Evolutionary conservation across 495 filamentous ascomycete species (phyloP), one percentile per base, ranked within the genome.

Genomic region (Xylaria palmicola): DNA sequence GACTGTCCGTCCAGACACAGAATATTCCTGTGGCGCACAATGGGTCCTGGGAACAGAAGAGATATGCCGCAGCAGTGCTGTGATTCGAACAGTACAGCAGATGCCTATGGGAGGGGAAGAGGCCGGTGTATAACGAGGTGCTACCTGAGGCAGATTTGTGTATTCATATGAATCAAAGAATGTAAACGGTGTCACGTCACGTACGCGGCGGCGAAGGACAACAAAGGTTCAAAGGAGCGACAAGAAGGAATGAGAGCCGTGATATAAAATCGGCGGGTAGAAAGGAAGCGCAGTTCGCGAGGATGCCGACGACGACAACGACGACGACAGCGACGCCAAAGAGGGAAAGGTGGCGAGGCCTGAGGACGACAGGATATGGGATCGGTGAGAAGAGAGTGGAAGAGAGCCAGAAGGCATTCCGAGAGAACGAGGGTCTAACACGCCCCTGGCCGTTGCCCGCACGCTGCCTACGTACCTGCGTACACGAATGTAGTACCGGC

Each of bases 111-210:
- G 19, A 30, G 12, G 27, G 27, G 19, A 1, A 19, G 30, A 29
- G 12, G 20, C 41, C 15, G 13, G 26, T 40, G 34, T 30, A 27
- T 29, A 24, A 27, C 17, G 37, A 29, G 32, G 27, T 53, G 26
- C 47, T 51, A 60, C 47, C 52, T 5, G 27, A 44, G 39, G 57
- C 8, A 6, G 36, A n/a, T 27, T 49, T n/a, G 26, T 44, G 24
- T 60, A 60, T 29, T 52, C 22, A 12, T 50, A 59, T 48, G 26
- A 44, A 59, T 54, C 51, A 50, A 59, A 15, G 34, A 50, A 39
- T 30, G 45, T 29, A 44, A 37, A 52, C 12, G 26, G 37, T 36
- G 47, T 60, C 37, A 60, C 57, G 57, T 44, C 43, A 36, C 15
- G n/a, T n/a, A n/a, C n/a, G 47, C 57, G 24, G 36, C 47, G 34